These are phyloP conservation scores for Acanthamoeba lenticulata DNA, from an alignment of 208 protist species.

Conservation along the genomic window DNA sequence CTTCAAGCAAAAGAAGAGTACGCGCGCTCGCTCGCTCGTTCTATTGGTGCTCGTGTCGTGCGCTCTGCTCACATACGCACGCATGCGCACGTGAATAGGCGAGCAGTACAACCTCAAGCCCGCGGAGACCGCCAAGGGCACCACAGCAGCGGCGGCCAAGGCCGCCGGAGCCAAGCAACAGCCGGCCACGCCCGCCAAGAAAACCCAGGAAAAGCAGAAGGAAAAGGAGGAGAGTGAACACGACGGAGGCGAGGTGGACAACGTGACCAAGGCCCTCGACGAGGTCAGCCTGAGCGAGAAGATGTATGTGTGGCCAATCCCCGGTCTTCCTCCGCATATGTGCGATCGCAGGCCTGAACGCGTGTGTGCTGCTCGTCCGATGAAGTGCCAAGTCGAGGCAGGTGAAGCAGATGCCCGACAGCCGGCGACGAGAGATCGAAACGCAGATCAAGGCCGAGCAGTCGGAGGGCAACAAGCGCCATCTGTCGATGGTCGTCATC, in stretches of 20 bases:
- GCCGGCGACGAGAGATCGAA: conserved; percentile 9
- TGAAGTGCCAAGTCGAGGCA: not conserved
- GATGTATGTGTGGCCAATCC: not conserved
- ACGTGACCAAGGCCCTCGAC: not conserved
- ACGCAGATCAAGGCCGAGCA: conserved; percentile 9
- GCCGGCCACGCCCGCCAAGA: not conserved
- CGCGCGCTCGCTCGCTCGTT: not conserved
- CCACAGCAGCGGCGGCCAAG: not conserved
- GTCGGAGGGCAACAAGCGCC: not conserved
- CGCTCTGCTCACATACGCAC: not conserved
- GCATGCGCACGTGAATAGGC: not conserved
- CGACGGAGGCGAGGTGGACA: not conserved
- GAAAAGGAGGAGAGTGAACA: conserved; percentile 5
- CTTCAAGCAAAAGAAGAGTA: conserved; percentile 55
- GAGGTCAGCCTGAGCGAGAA: conserved; percentile 22
- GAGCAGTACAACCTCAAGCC: conserved; percentile 36
- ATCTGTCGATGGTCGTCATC: conserved; percentile 79
- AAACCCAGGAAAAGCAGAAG: not conserved
- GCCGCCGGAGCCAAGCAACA: not conserved
- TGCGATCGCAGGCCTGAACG: not conserved
- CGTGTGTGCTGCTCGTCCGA: not conserved
- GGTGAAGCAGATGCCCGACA: conserved; percentile 27
- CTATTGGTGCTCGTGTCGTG: too few species aligned
- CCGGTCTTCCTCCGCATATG: not conserved
- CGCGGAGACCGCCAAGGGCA: too few species aligned